Evolutionary conservation across 2,329 filamentous ascomycete genomes (phyloP).

Genomic region (Scortechinia acanthostroma): DNA sequence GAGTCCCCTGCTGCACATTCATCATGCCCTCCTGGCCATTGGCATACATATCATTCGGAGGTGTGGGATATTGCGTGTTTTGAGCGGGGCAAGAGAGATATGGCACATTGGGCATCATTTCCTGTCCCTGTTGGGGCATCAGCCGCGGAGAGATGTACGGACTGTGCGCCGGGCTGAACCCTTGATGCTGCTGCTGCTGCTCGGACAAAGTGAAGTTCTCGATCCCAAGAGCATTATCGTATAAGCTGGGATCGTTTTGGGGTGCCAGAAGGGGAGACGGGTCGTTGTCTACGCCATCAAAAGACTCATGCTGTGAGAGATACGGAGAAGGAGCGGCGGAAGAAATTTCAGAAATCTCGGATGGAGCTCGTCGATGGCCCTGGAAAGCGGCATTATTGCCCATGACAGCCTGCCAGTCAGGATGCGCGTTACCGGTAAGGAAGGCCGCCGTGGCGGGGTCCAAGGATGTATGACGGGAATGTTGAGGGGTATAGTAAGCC

Average conservation of each 20-base stretch:
- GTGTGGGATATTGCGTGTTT: constrained; percentile 27
- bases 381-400: constrained; percentile 58
- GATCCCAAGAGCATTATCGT: constrained; percentile 72
- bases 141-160: constrained; percentile 60
- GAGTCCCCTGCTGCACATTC: constrained; percentile 27
- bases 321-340: constrained; percentile 81
- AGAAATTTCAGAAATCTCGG: constrained; percentile 87
- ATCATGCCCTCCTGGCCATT: constrained; percentile 30
- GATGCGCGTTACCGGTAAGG: constrained; percentile 37
- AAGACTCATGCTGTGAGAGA: constrained; percentile 69
- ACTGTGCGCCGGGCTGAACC: constrained; percentile 74
- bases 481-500: constrained; percentile 39
- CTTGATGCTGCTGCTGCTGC: constrained; percentile 59
- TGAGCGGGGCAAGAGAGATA: constrained; percentile 36
- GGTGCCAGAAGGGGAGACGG: constrained; percentile 76
- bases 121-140: constrained; percentile 45
- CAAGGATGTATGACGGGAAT: constrained; percentile 52
- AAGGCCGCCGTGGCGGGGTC: constrained; percentile 45
- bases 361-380: constrained; percentile 75
- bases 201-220: constrained; percentile 76
- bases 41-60: constrained; percentile 32
- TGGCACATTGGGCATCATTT: constrained; percentile 31
- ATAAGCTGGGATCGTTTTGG: constrained; percentile 59
- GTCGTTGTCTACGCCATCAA: constrained; percentile 64
- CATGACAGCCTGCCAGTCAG: constrained; percentile 39